Conservation (phyloP, 306 rosid species). For the Cercis canadensis region DNA sequence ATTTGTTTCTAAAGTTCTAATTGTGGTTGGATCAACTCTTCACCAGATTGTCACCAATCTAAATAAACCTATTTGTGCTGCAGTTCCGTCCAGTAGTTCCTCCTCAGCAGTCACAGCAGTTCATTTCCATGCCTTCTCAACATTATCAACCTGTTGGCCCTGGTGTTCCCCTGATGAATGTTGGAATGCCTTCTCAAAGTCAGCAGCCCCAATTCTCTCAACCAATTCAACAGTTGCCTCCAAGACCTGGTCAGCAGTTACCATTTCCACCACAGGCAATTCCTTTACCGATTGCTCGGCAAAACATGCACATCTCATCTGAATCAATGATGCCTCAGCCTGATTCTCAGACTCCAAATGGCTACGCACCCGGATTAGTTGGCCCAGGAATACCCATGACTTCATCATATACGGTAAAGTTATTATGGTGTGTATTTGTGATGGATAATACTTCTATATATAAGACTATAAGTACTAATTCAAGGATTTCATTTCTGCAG, state of each 20-base stretch:
- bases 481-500: slow-evolving; percentile 50
- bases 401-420: slow-evolving; percentile 75
- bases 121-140: slow-evolving; percentile 69
- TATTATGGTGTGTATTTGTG: slow-evolving; percentile 25
- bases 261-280: slow-evolving; percentile 65
- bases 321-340: slow-evolving; percentile 61
- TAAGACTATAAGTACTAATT: slow-evolving; percentile 33
- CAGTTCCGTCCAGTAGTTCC: slow-evolving; percentile 83
- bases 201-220: slow-evolving; percentile 72
- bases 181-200: slow-evolving; percentile 72
- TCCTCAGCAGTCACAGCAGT: slow-evolving; percentile 70
- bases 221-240: slow-evolving; percentile 72
- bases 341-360: slow-evolving; percentile 67
- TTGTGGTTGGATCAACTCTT: slow-evolving; percentile 19
- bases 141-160: slow-evolving; percentile 78
- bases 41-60: slow-evolving; percentile 5
- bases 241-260: slow-evolving; percentile 64
- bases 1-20: slow-evolving; percentile 1
- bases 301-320: slow-evolving; percentile 61
- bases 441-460: slow-evolving; percentile 8
- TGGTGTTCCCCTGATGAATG: slow-evolving; percentile 70
- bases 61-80: slow-evolving; percentile 35
- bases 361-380: slow-evolving; percentile 62
- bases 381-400: slow-evolving; percentile 68
- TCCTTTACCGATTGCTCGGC: slow-evolving; percentile 64